Percentiles rank a stretch among this genome's conserved stretches.
Evolutionary conservation across 2,329 filamentous ascomycete species (phyloP).

Genomic region (Pyricularia sp.): DNA sequence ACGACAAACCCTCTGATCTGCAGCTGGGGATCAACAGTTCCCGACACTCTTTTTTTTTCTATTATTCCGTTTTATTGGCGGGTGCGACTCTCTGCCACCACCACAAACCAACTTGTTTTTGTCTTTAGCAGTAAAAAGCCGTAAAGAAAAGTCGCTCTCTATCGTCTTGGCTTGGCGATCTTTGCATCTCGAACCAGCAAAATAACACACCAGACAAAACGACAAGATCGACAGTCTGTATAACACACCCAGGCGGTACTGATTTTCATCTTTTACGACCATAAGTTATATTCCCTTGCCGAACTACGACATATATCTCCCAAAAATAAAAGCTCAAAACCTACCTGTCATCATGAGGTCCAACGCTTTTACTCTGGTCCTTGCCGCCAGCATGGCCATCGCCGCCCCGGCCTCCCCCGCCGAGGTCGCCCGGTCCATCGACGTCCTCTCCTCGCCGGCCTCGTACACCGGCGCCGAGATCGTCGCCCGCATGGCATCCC

Average conservation of each 20-base stretch:
- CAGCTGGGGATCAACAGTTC: not conserved
- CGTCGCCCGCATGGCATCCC: not conserved
- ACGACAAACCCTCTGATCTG: not conserved
- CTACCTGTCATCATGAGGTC: not conserved
- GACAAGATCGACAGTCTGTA: not conserved
- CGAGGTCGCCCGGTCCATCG: not conserved
- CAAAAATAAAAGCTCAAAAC: not conserved
- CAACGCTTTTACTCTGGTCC: not conserved
- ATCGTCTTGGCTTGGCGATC: not conserved
- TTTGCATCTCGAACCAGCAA: not conserved
- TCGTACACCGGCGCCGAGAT: slow-evolving; percentile 1
- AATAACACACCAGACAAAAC: not conserved
- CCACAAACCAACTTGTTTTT: not conserved
- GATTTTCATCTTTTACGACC: too few relatives aligned
- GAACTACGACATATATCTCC: not conserved
- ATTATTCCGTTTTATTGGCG: not conserved
- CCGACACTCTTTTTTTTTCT: not conserved
- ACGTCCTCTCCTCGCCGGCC: not conserved
- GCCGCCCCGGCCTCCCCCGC: not conserved
- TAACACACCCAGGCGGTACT: not conserved
- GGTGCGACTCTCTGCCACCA: not conserved
- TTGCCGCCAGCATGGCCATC: not conserved
- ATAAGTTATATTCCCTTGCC: not conserved
- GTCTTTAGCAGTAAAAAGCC: not conserved
- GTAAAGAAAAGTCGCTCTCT: not conserved